Base-by-base conservation (phyloP, 306 rosid genomes). In the Mimosa pudica region DNA sequence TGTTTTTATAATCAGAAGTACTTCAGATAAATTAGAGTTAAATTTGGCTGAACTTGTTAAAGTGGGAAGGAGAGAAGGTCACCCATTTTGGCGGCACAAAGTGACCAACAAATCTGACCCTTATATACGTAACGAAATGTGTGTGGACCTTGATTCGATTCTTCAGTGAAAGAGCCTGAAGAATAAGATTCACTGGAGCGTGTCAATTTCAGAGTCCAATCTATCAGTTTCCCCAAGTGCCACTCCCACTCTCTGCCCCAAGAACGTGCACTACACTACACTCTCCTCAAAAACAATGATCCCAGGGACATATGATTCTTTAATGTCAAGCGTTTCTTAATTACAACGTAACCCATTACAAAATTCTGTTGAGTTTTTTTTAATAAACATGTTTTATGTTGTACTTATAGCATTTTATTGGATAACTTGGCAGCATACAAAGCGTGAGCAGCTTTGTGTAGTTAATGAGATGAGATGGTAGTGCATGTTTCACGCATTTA, bases 201-300 rank as follows among this genome's bases (percentile, higher is more conserved):
- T 71, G 86, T 82, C 92, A 82, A 82, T 74, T 65, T 57, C 79
- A 64, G 71, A 83, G 89, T 87, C 91, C 86, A 84, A 88, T 89
- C 87, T 75, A 82, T 14, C 55, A 71, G 46, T 12, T 12, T 52
- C 30, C 65, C 68, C 84, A 51, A 17, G 6, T 12, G 41, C 54
- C 58, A 42, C 38, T 44, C 77, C 70, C 57, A 75, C 57, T 18
- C 48, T 30, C 78, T 51, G 16, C 70, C 46, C 10, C 74, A 49
- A 35, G 10, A 64, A 77, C 70, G 65, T 77, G 81, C 58, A 17
- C 6, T 68, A 18, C 80, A 80, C 51, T 51, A 46, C 55, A 54
- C 62, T 2, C 11, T 3, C 42, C 42, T 38, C 42, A 5, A 38
- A 57, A 0, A 57, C 63, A 18, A 18, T 24, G 4, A 24, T 61